Evolutionary conservation across 306 rosid species (phyloP), one percentile per base, ranked within the genome.

Genomic region (Medicago lupulina): DNA sequence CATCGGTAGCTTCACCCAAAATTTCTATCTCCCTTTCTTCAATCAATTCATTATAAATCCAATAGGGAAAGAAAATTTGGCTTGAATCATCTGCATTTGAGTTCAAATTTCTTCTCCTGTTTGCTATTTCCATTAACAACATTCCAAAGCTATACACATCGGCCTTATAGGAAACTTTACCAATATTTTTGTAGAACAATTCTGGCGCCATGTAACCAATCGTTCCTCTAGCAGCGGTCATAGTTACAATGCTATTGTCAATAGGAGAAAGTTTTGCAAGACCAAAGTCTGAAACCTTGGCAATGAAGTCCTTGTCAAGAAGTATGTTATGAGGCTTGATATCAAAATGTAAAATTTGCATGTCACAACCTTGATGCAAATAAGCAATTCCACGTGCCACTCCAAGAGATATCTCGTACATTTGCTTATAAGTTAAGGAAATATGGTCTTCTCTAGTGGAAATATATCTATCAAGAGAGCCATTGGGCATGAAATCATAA

Each of bases 281-380:
- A 40, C 71, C 71, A 19, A 66, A 66, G 21, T 66, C 71, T 1
- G 54, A 66, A 11, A 66, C 71, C 6, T 66, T 66, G 2, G 71
- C 53, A 3, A 66, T 4, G 12, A 66, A 66, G 7, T 66, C 47
- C 0, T 41, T 9, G 44, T 66, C 71, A 11, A 66, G 54, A 41
- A 66, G 71, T 5, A 66, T 66, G 21, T 66, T 66, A 66, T 66
- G 71, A 7, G 71, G 71, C 34, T 66, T 66, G 38, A 66, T 66
- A 11, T 66, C 71, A 19, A 66, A 66, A 66, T 66, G 71, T 18
- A 66, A 49, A 66, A 66, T 66, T 66, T 66, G 71, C 71, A 66
- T 66, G 7, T 66, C 71, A 66, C 71, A 66, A 3, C 71, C 71
- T 41, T 66, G 71, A 66, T 66, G 71, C 7, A 66, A 28, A 66